Conservation (phyloP, 106 monocot species). For the Acorus calamus region DNA sequence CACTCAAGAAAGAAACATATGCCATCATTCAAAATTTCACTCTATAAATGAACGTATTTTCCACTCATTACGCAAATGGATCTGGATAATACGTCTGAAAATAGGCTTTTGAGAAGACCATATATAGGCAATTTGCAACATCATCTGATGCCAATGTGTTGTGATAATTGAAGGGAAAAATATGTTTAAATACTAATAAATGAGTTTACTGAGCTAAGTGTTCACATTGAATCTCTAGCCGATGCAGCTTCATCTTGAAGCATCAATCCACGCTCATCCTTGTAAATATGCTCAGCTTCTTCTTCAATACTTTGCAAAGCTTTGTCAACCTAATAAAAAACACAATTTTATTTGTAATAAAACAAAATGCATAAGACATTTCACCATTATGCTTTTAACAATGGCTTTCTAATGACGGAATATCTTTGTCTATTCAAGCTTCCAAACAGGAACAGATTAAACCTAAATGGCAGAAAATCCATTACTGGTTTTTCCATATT, state of each 20-base stretch:
- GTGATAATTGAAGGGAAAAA: too few species aligned
- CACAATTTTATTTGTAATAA: neutral
- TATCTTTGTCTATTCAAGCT: too few species aligned
- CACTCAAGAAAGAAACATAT: neutral
- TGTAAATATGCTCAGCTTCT: slow-evolving; percentile 78
- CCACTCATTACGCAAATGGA: neutral
- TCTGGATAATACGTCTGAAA: neutral
- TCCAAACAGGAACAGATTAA: too few species aligned
- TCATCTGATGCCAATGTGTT: too few species aligned
- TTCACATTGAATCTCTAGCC: slow-evolving; percentile 78
- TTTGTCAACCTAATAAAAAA: slow-evolving; percentile 58
- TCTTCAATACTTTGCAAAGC: slow-evolving; percentile 86
- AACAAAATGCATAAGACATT: neutral
- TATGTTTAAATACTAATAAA: too few species aligned
- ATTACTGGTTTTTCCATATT: too few species aligned
- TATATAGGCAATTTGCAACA: too few species aligned
- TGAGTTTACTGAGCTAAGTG: neutral
- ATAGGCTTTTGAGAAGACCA: neutral
- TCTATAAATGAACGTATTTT: neutral
- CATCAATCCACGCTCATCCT: slow-evolving; percentile 69
- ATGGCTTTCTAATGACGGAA: too few species aligned
- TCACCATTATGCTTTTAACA: too few species aligned
- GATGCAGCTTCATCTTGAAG: slow-evolving; percentile 73
- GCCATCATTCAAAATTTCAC: neutral
- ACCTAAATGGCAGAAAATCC: too few species aligned